Conservation (phyloP, 2,329 filamentous ascomycete species). For the Cladosporium sphaerospermum region DNA sequence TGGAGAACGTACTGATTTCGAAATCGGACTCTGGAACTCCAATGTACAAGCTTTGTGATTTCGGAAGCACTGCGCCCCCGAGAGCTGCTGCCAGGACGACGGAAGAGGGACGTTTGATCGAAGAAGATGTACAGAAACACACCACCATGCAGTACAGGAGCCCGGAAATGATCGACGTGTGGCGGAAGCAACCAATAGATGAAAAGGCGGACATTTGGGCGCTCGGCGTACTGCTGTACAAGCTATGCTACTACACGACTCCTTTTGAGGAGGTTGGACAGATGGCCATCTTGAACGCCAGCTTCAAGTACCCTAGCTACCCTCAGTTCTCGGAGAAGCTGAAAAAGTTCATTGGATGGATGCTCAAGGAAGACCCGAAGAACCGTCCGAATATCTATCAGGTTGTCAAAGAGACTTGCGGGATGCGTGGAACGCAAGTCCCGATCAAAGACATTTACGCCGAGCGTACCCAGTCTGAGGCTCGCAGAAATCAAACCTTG, state of each 20-base stretch:
- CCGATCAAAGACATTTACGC: conserved; percentile 72
- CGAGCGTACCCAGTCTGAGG: conserved; percentile 57
- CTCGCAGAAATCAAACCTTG: conserved; percentile 54
- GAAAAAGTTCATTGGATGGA: conserved; percentile 85
- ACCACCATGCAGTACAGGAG: conserved; percentile 96
- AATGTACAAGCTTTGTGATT: conserved; percentile 95
- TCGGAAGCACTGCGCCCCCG: conserved; percentile 83
- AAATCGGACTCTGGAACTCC: conserved; percentile 51
- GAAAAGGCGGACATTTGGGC: conserved; percentile 99
- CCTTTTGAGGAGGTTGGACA: conserved; percentile 97
- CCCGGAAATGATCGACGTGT: conserved; percentile 98
- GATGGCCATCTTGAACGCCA: conserved; percentile 93
- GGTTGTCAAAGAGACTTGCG: conserved; percentile 77
- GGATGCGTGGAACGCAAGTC: conserved; percentile 76
- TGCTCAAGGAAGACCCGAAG: conserved; percentile 79
- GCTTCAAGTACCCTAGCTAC: conserved; percentile 83
- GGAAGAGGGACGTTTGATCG: conserved; percentile 82
- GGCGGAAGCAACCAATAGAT: conserved; percentile 90
- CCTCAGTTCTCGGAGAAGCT: conserved; percentile 83
- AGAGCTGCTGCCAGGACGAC: conserved; percentile 78
- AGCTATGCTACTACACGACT: conserved; percentile 98
- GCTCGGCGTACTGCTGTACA: conserved; percentile 88
- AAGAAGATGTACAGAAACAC: conserved; percentile 95
- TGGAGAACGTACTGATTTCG: conserved; percentile 94
- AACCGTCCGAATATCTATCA: conserved; percentile 89